phyloP scores from a whole-genome alignment of 169 alveolate genomes.

The Eimeria praecox region DNA sequence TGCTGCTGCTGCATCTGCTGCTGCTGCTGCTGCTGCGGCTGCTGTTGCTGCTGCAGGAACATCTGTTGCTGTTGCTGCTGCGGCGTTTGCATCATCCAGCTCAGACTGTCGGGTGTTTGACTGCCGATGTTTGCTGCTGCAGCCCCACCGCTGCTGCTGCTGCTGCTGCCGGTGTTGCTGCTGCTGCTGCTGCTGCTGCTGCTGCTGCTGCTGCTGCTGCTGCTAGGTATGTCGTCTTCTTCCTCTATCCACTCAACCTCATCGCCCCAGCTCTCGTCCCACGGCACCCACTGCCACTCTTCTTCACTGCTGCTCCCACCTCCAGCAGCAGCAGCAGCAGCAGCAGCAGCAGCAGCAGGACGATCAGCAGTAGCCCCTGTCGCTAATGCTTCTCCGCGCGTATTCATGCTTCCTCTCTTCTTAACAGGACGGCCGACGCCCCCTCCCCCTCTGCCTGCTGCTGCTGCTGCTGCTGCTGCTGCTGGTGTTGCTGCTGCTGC shows the following conservation, averaged over 20 bases:
- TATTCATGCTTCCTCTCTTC: too few relatives aligned
- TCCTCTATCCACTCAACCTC: too few relatives aligned
- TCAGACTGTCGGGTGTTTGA: background rate
- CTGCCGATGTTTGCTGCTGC: conserved; percentile 8
- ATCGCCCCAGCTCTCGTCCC: too few relatives aligned
- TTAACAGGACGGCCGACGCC: too few relatives aligned
- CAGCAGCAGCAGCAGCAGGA: too few relatives aligned
- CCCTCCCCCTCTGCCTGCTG: background rate
- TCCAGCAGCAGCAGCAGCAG: too few relatives aligned
- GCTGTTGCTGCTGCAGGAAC: conserved; percentile 51
- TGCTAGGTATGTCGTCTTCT: too few relatives aligned
- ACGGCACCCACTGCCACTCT: too few relatives aligned
- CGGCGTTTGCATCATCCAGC: conserved; percentile 14
- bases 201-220: conserved; percentile 3
- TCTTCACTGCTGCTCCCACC: too few relatives aligned
- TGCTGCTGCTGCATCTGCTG: conserved; percentile 43
- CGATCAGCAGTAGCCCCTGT: too few relatives aligned
- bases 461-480: conserved; percentile 40
- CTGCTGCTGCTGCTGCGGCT: conserved; percentile 40
- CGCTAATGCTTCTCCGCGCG: too few relatives aligned
- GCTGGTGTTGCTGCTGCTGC: conserved; percentile 26
- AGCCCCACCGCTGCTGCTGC: conserved; percentile 28
- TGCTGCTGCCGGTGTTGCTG: background rate
- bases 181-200: conserved; percentile 14
- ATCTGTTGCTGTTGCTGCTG: conserved; percentile 27